These are phyloP conservation scores for Zarea fungicola DNA, from an alignment of 2,329 filamentous ascomycete genomes.

Conservation along the genomic window DNA sequence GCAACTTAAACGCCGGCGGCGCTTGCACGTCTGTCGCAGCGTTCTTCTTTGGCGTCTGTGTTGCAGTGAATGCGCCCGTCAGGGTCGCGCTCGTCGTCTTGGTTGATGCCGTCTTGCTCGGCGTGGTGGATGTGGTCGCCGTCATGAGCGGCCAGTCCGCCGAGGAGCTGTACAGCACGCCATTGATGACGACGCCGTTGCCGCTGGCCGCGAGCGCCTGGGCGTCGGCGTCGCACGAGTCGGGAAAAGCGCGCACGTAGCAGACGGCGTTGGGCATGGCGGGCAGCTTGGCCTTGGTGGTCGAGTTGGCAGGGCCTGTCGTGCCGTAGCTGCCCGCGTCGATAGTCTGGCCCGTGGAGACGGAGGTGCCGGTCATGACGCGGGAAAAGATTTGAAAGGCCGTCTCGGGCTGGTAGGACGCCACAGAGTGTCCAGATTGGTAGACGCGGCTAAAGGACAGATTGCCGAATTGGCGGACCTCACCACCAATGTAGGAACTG, in stretches of 20 bases:
- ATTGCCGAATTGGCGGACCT: conserved; percentile 72
- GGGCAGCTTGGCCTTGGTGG: conserved; percentile 48
- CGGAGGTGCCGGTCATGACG: conserved; percentile 49
- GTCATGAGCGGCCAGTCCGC: conserved; percentile 38
- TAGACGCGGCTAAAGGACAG: conserved; percentile 63
- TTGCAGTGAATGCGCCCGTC: conserved; percentile 32
- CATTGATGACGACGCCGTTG: conserved; percentile 55
- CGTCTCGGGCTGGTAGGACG: conserved; percentile 57
- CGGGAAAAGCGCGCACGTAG: conserved; percentile 48
- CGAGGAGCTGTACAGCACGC: conserved; percentile 44
- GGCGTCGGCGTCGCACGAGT: conserved; percentile 47
- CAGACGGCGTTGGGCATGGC: conserved; percentile 48
- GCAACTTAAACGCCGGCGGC: not conserved
- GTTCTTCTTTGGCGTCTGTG: conserved; percentile 25
- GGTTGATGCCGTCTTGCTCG: conserved; percentile 19
- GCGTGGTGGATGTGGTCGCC: conserved; percentile 15
- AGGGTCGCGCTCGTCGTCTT: conserved; percentile 19
- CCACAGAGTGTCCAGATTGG: conserved; percentile 59
- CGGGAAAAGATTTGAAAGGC: conserved; percentile 56
- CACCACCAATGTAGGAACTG: conserved; percentile 61
- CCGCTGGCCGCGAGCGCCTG: conserved; percentile 43
- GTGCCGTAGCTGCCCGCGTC: conserved; percentile 50
- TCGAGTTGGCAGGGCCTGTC: conserved; percentile 52
- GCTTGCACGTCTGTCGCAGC: not conserved
- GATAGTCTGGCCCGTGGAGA: conserved; percentile 50